phyloP scores from a whole-genome alignment of 169 alveolate species.

The Cryptosporidium ubiquitum region DNA sequence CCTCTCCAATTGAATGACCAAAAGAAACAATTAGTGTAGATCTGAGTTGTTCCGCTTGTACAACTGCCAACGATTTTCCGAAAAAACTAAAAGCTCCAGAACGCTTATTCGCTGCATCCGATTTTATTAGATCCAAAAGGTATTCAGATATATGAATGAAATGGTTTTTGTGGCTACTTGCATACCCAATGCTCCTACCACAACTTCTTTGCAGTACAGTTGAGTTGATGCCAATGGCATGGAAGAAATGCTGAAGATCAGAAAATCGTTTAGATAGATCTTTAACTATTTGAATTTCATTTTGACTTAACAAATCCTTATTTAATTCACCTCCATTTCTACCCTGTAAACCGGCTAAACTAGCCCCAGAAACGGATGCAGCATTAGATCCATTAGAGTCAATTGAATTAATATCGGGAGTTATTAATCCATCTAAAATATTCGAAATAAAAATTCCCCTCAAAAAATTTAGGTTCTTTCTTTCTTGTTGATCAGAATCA shows the following conservation, averaged over 20 bases:
- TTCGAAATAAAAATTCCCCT: slow-evolving; percentile 35
- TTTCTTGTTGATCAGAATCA: not conserved
- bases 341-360: not conserved
- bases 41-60: slow-evolving; percentile 79
- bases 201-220: slow-evolving; percentile 42
- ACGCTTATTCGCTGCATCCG: slow-evolving; percentile 79
- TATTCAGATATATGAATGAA: slow-evolving; percentile 54
- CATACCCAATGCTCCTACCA: slow-evolving; percentile 67
- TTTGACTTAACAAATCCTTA: slow-evolving; percentile 11
- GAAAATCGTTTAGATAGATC: slow-evolving; percentile 3
- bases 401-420: slow-evolving; percentile 45
- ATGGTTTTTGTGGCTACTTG: slow-evolving; percentile 25
- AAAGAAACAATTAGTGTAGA: slow-evolving; percentile 68
- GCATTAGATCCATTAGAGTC: slow-evolving; percentile 15
- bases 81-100: slow-evolving; percentile 79
- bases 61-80: slow-evolving; percentile 79
- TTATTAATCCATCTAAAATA: slow-evolving; percentile 42
- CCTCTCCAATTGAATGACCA: slow-evolving; percentile 62
- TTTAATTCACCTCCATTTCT: not conserved
- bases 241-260: slow-evolving; percentile 53
- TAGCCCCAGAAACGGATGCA: not conserved
- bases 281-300: slow-evolving; percentile 18
- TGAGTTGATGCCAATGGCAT: slow-evolving; percentile 61
- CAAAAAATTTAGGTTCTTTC: not conserved
- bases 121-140: slow-evolving; percentile 43